A percentile compares a stretch with the other conserved stretches of the same genome.
phyloP scores from a whole-genome alignment of 1,284 basidiomycete genomes.

The Filobasidium uniguttulatum region DNA sequence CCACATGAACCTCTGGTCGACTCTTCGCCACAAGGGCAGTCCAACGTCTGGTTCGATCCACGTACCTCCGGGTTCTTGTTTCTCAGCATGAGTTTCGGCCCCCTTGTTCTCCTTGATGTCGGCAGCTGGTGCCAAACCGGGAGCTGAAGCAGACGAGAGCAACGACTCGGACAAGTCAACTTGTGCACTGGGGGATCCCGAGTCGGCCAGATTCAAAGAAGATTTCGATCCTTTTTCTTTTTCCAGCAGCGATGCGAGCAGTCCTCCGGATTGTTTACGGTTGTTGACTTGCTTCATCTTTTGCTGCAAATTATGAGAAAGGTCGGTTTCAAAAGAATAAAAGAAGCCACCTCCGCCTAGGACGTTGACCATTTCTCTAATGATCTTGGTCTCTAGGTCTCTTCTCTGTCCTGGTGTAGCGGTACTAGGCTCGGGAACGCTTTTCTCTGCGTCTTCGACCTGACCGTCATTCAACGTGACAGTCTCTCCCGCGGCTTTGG shows the following conservation, averaged over 20 bases:
- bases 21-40: conserved; percentile 40
- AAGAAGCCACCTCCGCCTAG: conserved; percentile 31
- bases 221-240: conserved; percentile 4
- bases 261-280: conserved; percentile 12
- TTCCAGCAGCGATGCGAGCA: conserved; percentile 11
- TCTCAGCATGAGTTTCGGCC: neutral
- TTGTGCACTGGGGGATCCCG: neutral
- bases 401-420: conserved; percentile 19
- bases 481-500: neutral
- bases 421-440: neutral
- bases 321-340: conserved; percentile 41
- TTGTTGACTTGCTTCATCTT: conserved; percentile 32
- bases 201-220: conserved; percentile 2
- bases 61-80: conserved; percentile 17
- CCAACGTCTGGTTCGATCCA: conserved; percentile 38
- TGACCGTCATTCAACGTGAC: conserved; percentile 9
- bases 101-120: conserved; percentile 4
- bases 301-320: conserved; percentile 40
- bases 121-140: conserved; percentile 11
- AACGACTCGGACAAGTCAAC: neutral
- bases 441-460: conserved; percentile 4
- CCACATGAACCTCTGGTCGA: conserved; percentile 43
- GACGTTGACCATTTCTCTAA: conserved; percentile 32
- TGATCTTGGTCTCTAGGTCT: conserved; percentile 36
- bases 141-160: neutral